These are phyloP conservation scores for Dalbergia cochinchinensis DNA, from an alignment of 306 rosid species.

Conservation along the genomic window DNA sequence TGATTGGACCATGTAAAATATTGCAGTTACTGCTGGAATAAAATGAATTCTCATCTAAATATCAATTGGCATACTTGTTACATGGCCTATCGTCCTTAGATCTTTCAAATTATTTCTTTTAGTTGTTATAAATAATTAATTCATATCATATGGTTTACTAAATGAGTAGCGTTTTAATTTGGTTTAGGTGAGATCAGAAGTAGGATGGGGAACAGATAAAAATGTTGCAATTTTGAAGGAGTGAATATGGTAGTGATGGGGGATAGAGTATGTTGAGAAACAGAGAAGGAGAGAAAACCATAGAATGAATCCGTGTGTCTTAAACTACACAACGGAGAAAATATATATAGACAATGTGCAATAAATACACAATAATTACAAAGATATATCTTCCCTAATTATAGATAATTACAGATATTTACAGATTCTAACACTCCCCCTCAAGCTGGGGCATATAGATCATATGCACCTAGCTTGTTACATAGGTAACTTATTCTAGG, in stretches of 20 bases:
- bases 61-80: background rate
- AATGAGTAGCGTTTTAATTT: slow-evolving; percentile 24
- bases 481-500: no score
- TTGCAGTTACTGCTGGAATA: slow-evolving; percentile 9
- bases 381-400: no score
- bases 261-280: no score
- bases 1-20: slow-evolving; percentile 15
- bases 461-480: no score
- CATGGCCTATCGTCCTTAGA: slow-evolving; percentile 23
- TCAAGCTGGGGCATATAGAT: no score
- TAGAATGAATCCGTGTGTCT: no score
- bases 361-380: no score
- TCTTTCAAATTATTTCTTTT: slow-evolving; percentile 34
- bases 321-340: no score
- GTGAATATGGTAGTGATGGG: slow-evolving; percentile 8
- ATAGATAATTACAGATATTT: no score
- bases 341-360: no score
- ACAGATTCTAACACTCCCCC: no score
- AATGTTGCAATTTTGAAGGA: background rate
- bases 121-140: slow-evolving; percentile 27
- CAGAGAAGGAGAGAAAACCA: no score
- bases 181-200: slow-evolving; percentile 39
- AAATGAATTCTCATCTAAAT: background rate
- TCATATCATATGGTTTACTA: background rate
- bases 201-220: slow-evolving; percentile 19